Base-by-base conservation (phyloP, 352 stramenopile species). In the Pseudoperonospora humuli region DNA sequence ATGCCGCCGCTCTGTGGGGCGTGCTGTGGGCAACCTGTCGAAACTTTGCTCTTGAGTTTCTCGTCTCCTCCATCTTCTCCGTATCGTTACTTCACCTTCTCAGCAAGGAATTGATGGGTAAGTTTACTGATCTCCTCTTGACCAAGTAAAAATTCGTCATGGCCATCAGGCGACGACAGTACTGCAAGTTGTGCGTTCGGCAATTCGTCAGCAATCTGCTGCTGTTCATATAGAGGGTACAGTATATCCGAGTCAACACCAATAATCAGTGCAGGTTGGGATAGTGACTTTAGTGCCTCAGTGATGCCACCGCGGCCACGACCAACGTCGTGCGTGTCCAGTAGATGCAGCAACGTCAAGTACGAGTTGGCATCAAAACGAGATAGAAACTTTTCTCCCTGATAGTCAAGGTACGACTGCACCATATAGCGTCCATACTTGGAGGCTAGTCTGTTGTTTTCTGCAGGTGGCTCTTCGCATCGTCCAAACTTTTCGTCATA, bases 111-210 rank as follows among this genome's bases (percentile, higher is more conserved):
- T 19, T 54, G 43, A 27, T 45, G 57, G 2, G 86, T 65, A n/a
- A 73, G 49, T 7, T 70, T 51, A 31, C 66, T 85, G 36, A 98
- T 91, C 57, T 86, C 73, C 45, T 98, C 84, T 55, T 98, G 93
- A 42, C 97, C 93, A 23, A 98, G 66, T 24, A 98, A 70, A 63
- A 98, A 98, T 18, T 89, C 93, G 66, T 98, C 95, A 67, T 98
- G 95, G 33, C 94, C 95, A 41, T 97, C 79, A 25, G 80, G 64
- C 21, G 81, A 97, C 48, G 82, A 66, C 54, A 98, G 89, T 7
- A 91, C 62, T 40, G 77, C 76, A 40, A 98, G 79, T 46, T 86
- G 53, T 28, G 78, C 67, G 60, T 93, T 86, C 0, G 83, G 87
- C 25, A 98, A 75, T 17, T 58, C 45, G 17, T 69, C 47, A 9